phyloP scores from a whole-genome alignment of 106 monocot genomes.

The Vanilla planifolia region DNA sequence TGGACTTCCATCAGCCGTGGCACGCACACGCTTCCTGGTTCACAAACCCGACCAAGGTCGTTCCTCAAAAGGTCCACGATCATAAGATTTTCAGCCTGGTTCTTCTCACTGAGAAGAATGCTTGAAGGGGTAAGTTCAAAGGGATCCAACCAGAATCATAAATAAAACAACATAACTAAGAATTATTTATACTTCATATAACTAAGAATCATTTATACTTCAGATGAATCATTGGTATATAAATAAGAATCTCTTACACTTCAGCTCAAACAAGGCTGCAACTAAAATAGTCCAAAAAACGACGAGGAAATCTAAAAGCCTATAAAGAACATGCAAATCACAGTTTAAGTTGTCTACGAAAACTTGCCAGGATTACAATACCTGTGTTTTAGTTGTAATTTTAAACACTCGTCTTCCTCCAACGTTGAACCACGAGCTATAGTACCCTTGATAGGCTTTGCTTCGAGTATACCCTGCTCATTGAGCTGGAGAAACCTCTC shows the following conservation, averaged over 20 bases:
- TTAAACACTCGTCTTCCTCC: slow-evolving; percentile 66
- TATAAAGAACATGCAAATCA: too few species aligned
- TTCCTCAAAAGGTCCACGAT: slow-evolving; percentile 97
- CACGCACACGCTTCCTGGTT: slow-evolving; percentile 72
- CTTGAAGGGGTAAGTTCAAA: too few species aligned
- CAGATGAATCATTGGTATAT: too few species aligned
- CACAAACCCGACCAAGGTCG: slow-evolving; percentile 82
- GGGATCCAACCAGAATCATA: too few species aligned
- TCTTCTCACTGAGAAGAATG: slow-evolving; percentile 55
- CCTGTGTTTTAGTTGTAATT: slow-evolving; percentile 75
- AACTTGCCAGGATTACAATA: slow-evolving; percentile 12
- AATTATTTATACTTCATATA: too few species aligned
- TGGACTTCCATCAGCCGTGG: slow-evolving; percentile 76
- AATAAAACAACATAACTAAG: too few species aligned
- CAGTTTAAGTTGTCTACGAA: too few species aligned
- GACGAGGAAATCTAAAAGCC: too few species aligned
- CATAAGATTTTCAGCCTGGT: slow-evolving; percentile 96
- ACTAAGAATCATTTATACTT: too few species aligned
- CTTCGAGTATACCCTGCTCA: slow-evolving; percentile 58
- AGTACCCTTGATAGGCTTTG: slow-evolving; percentile 97
- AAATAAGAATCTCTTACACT: too few species aligned
- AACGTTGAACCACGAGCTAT: slow-evolving; percentile 65
- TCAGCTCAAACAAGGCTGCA: too few species aligned
- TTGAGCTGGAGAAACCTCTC: slow-evolving; percentile 81
- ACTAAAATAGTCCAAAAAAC: too few species aligned